phyloP scores from a whole-genome alignment of 169 alveolate species.

The Amoebophrya sp. region DNA sequence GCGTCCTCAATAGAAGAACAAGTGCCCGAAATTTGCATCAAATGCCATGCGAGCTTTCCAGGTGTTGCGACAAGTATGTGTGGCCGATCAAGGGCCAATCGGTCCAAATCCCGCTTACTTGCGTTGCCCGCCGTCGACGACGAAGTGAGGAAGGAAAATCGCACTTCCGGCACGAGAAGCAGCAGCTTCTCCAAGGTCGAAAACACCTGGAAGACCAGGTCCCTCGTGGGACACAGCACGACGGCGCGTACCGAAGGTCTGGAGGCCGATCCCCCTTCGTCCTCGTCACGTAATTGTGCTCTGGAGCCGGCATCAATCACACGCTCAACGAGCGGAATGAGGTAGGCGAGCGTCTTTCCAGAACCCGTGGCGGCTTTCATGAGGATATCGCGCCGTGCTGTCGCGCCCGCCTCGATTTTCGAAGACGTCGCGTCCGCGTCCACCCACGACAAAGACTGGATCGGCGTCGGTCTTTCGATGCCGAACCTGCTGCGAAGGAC shows the following conservation, averaged over 20 bases:
- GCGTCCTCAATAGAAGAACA: no score
- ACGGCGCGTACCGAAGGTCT: no score
- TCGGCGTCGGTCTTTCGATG: no score
- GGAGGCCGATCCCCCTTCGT: no score
- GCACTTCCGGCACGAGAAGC: neutral
- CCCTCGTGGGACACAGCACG: neutral
- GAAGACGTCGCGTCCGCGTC: no score
- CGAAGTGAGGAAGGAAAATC: neutral
- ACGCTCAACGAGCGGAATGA: neutral
- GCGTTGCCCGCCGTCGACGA: no score
- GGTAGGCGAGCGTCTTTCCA: neutral
- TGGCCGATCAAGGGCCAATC: neutral
- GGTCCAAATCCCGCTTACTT: neutral
- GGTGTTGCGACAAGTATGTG: neutral
- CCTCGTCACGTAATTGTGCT: no score
- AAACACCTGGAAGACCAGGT: neutral
- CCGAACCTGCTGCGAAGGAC: no score
- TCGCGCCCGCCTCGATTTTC: no score
- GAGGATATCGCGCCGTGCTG: neutral
- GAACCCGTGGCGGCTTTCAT: neutral
- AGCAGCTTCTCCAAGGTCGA: neutral
- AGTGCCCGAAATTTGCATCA: no score
- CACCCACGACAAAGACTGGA: no score
- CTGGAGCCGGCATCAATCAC: no score
- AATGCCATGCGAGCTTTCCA: neutral